These are phyloP conservation scores for Gnaphalium uliginosum DNA, from an alignment of 129 eudicot genomes.

Conservation along the genomic window DNA sequence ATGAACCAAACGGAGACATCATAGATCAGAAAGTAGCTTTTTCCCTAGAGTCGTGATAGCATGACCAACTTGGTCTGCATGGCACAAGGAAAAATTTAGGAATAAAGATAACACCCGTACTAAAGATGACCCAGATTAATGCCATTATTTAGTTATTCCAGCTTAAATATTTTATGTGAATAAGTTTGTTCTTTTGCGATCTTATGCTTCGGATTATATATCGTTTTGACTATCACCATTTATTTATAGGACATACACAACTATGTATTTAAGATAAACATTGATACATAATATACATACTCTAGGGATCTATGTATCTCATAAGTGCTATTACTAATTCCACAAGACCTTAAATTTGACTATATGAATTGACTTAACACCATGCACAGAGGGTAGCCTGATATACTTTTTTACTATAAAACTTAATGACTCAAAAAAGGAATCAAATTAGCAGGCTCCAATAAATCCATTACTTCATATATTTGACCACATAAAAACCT, in stretches of 20 bases:
- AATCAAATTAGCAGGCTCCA: neutral
- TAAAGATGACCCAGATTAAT: neutral
- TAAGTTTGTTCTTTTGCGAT: neutral
- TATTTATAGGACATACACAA: neutral
- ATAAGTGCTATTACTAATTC: neutral
- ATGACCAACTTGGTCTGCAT: neutral
- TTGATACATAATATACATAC: neutral
- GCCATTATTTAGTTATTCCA: conserved; percentile 8
- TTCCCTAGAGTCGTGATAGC: neutral
- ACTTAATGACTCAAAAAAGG: neutral
- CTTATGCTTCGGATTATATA: neutral
- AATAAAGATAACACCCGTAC: neutral
- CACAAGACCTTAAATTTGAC: neutral
- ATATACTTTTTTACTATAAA: neutral
- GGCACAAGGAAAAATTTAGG: neutral
- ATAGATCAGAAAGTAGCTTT: neutral
- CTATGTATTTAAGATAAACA: neutral
- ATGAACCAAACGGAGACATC: conserved; percentile 2
- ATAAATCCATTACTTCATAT: neutral
- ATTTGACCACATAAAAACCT: neutral
- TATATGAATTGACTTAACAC: neutral
- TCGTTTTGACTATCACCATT: neutral
- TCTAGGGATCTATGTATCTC: neutral
- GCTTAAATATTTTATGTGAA: conserved; percentile 4
- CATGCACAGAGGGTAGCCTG: neutral